A percentile compares a stretch with the other conserved stretches of the same genome.
Conservation (phyloP, 176 grass and related monocot genomes). For the Avena eriantha region DNA sequence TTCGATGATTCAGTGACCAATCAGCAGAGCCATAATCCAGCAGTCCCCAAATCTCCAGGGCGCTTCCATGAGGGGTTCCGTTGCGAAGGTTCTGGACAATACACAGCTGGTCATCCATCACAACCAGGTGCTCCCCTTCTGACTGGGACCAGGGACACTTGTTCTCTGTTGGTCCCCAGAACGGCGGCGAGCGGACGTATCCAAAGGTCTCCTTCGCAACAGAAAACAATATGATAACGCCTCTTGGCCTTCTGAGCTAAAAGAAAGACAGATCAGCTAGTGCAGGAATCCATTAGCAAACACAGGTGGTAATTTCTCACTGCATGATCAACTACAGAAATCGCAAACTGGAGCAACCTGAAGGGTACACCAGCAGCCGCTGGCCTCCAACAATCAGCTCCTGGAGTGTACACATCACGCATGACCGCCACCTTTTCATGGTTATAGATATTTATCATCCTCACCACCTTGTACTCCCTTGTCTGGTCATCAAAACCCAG, state of each 20-base stretch:
- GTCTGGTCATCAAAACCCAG: constrained; percentile 21
- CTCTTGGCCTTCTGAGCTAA: not conserved
- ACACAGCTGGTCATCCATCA: not conserved
- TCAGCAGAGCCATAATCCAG: constrained; percentile 1
- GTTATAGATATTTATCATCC: not conserved
- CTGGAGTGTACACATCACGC: constrained; percentile 15
- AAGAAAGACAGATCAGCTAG: not conserved
- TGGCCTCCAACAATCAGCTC: constrained; percentile 8
- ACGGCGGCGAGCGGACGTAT: not conserved
- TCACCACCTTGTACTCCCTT: constrained; percentile 26
- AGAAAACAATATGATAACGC: not conserved
- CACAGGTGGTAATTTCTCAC: not conserved
- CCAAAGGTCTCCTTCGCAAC: constrained; percentile 1
- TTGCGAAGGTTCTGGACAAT: not conserved
- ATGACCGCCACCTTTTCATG: not conserved
- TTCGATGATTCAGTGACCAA: not conserved
- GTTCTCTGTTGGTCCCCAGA: not conserved
- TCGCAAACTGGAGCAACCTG: not conserved
- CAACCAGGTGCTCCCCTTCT: constrained; percentile 13
- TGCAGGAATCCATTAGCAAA: constrained; percentile 20
- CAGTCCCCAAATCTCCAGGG: constrained; percentile 12
- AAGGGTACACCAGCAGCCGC: not conserved
- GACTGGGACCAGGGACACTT: not conserved
- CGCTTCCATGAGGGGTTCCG: not conserved
- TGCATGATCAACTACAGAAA: not conserved